A percentile compares a stretch with the other conserved stretches of the same genome.
Evolutionary conservation across 108 stramenopile genomes (phyloP).

Genomic region (Aurantiochytrium sp.): DNA sequence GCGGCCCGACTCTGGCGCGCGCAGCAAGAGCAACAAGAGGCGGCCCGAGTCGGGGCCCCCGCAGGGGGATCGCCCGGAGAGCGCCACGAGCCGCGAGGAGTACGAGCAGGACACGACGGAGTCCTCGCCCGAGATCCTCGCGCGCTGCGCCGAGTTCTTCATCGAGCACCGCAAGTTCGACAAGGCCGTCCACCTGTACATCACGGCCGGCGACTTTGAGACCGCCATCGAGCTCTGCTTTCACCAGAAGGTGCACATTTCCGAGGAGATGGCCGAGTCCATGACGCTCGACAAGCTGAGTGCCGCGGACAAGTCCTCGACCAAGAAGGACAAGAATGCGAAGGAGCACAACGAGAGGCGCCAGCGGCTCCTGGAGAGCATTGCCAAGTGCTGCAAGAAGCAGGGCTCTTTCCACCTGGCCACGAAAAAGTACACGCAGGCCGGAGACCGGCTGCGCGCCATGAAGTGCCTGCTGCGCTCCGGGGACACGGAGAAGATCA

Average conservation of each 20-base stretch:
- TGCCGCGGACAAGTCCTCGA: background rate
- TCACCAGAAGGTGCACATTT: constrained; percentile 47
- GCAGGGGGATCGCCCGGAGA: background rate
- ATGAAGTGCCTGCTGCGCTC: constrained; percentile 64
- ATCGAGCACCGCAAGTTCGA: constrained; percentile 54
- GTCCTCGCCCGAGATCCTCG: constrained; percentile 36
- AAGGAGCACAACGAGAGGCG: constrained; percentile 13
- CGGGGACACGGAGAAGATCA: constrained; percentile 67
- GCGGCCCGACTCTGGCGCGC: constrained; percentile 19
- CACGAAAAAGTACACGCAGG: constrained; percentile 69
- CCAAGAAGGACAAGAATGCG: background rate
- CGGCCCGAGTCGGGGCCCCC: too few relatives aligned
- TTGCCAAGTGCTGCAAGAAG: constrained; percentile 56
- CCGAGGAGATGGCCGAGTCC: constrained; percentile 57
- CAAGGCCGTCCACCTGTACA: constrained; percentile 55
- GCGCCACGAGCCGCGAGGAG: background rate
- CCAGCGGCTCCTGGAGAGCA: constrained; percentile 44
- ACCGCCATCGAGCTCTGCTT: constrained; percentile 58
- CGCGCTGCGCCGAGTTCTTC: constrained; percentile 61
- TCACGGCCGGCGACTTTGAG: constrained; percentile 34
- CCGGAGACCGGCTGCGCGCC: constrained; percentile 61
- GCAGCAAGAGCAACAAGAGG: background rate
- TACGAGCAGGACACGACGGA: background rate
- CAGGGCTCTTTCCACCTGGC: constrained; percentile 60
- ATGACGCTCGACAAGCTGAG: constrained; percentile 46